Percentiles rank a stretch among this genome's conserved stretches.
phyloP scores from a whole-genome alignment of 805 yeast species.

The Blastobotrys parvus region DNA sequence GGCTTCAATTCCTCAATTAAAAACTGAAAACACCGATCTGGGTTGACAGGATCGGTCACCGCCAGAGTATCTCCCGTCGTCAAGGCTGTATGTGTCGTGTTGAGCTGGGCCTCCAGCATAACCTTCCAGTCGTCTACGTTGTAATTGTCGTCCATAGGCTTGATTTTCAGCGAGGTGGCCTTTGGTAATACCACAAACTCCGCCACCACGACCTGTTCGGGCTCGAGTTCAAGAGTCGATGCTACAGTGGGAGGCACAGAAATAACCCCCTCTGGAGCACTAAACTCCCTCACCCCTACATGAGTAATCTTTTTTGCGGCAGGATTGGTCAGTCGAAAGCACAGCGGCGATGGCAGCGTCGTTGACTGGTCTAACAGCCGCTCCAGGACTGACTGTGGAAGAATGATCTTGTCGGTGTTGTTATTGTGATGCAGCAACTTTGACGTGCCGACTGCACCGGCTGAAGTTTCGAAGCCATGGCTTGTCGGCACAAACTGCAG shows the following conservation, averaged over 20 bases:
- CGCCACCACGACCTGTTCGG: constrained; percentile 16
- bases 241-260: constrained; percentile 32
- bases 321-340: constrained; percentile 25
- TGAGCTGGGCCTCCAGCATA: constrained; percentile 43
- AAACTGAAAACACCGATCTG: constrained; percentile 19
- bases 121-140: constrained; percentile 41
- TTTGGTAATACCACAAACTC: constrained; percentile 34
- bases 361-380: constrained; percentile 21
- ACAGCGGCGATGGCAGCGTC: constrained; percentile 31
- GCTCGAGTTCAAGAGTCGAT: constrained; percentile 21
- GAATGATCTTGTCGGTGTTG: constrained; percentile 26
- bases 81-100: constrained; percentile 42
- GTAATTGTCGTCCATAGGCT: constrained; percentile 27
- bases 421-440: not conserved
- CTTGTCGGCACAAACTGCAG: too few relatives aligned
- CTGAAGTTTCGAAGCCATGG: too few relatives aligned
- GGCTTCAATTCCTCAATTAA: constrained; percentile 35
- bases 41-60: constrained; percentile 24
- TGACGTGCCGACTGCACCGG: too few relatives aligned
- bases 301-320: constrained; percentile 21
- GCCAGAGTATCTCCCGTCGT: constrained; percentile 33
- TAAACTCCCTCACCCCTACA: constrained; percentile 43
- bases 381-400: constrained; percentile 27
- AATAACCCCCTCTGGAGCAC: constrained; percentile 33
- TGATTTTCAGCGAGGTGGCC: constrained; percentile 38